Base-by-base conservation (phyloP, 352 stramenopile species). In the Phytophthora boehmeriae region DNA sequence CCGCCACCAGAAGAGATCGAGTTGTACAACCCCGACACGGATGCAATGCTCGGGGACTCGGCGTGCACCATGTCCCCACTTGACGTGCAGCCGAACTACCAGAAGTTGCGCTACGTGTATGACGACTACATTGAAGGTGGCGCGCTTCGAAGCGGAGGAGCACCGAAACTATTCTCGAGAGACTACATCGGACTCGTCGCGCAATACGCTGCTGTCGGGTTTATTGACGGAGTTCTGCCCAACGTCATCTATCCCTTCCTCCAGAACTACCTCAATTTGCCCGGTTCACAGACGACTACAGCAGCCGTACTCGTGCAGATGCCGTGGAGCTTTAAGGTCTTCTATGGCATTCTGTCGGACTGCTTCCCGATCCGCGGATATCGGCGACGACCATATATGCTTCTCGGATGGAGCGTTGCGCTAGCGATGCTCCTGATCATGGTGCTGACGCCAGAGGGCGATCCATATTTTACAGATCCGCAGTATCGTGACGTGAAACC, bases 301-400 rank as follows among this genome's bases (percentile, higher is more conserved):
- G 78, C 74, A 1, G 38, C 54, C 8, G 73, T 75, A 13, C 65
- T 86, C 3, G 71, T 89, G 10, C 66, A 76, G 20, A 36, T 89
- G 1, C 76, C 73, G 0, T 89, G 78, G 76, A 85, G 71, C 41
- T 87, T 89, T 42, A 89, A 89, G 59, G 68, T 87, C 8, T 82
- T 88, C 47, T 71, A 83, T 46, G 76, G 76, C 22, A 80, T 90
- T n/a, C 17, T 90, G 5, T 80, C 76, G 1, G 80, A 90, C 55
- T 83, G 73, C 45, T 83, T 87, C 34, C 80, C 80, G 16, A 69
- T 90, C 46, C 62, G 56, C 9, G 79, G 79, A 28, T 87, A 82
- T 36, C 69, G 73, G 8, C 70, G 79, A 17, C 63, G 76, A 1
- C 77, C 79, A 19, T 89, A 86, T 55, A 86, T 89, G 69, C 28